Conservation (phyloP, 2,329 filamentous ascomycete genomes). For the Fusarium vanettenii region DNA sequence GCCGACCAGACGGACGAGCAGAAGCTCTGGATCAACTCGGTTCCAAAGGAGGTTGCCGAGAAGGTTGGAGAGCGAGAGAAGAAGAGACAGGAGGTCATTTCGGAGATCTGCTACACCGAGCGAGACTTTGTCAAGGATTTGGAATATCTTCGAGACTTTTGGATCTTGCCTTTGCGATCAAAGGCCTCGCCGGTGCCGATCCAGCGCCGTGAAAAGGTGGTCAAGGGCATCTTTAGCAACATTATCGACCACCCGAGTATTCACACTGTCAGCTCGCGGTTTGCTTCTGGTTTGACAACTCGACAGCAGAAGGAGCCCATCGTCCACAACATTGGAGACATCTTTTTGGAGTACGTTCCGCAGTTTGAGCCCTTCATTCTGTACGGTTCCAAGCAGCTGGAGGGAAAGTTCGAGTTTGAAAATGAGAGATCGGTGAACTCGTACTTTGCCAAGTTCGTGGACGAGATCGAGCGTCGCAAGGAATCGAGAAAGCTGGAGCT, state of each 20-base stretch:
- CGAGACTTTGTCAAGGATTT: constrained; percentile 99
- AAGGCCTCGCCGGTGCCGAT: constrained; percentile 89
- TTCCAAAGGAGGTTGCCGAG: constrained; percentile 93
- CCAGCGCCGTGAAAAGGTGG: constrained; percentile 87
- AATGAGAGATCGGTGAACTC: constrained; percentile 91
- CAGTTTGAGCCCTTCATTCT: constrained; percentile 96
- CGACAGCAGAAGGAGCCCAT: constrained; percentile 92
- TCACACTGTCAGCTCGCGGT: constrained; percentile 87
- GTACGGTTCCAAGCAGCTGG: constrained; percentile 95
- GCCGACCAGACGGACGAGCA: constrained; percentile 89
- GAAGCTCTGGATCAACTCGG: constrained; percentile 99
- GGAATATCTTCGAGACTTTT: constrained; percentile 97
- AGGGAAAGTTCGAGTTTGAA: constrained; percentile 98
- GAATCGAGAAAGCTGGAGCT: constrained; percentile 96
- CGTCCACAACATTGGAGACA: constrained; percentile 89
- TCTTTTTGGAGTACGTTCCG: constrained; percentile 92
- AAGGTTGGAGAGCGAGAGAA: constrained; percentile 91
- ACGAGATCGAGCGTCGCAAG: constrained; percentile 94
- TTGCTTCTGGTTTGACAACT: constrained; percentile 88
- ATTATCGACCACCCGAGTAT: constrained; percentile 86
- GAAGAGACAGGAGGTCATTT: constrained; percentile 98
- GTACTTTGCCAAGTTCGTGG: constrained; percentile 89
- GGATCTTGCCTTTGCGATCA: constrained; percentile 91
- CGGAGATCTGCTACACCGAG: constrained; percentile 98
- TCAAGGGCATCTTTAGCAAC: constrained; percentile 95